A percentile compares a stretch with the other conserved stretches of the same genome.
phyloP scores from a whole-genome alignment of 768 basidiomycete genomes.

The Kwoniella dejecticola region DNA sequence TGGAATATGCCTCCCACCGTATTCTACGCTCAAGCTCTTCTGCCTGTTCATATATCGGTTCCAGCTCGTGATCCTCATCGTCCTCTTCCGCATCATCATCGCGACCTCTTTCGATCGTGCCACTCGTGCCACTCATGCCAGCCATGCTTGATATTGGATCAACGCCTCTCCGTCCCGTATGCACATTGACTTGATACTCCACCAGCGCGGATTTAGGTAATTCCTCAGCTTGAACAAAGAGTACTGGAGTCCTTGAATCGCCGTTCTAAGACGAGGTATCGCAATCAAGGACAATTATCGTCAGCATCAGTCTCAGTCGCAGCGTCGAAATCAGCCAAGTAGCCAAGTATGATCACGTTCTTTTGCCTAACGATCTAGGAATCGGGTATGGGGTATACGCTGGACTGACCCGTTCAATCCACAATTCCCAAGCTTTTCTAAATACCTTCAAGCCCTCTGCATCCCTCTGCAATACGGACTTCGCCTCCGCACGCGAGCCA shows the following conservation, averaged over 20 bases:
- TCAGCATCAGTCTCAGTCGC: too few species aligned
- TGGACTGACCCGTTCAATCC: slow-evolving; percentile 41
- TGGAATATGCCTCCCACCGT: slow-evolving; percentile 32
- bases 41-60: slow-evolving; percentile 13
- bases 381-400: too few species aligned
- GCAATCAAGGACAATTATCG: too few species aligned
- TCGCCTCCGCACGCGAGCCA: too few species aligned
- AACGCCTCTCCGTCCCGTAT: slow-evolving; percentile 43
- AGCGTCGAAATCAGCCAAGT: too few species aligned
- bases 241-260: slow-evolving; percentile 33
- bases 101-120: neutral
- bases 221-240: slow-evolving; percentile 51
- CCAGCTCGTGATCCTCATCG: slow-evolving; percentile 38
- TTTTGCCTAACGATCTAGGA: too few species aligned
- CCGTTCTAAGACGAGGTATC: slow-evolving; percentile 31
- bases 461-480: too few species aligned
- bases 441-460: slow-evolving; percentile 23
- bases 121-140: neutral
- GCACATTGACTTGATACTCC: slow-evolving; percentile 57
- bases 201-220: slow-evolving; percentile 56
- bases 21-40: neutral
- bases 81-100: slow-evolving; percentile 32
- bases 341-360: too few species aligned
- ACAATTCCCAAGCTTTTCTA: slow-evolving; percentile 35
- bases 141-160: neutral